Base-by-base conservation (phyloP, 768 basidiomycete species). In the Tremella mesenterica region DNA sequence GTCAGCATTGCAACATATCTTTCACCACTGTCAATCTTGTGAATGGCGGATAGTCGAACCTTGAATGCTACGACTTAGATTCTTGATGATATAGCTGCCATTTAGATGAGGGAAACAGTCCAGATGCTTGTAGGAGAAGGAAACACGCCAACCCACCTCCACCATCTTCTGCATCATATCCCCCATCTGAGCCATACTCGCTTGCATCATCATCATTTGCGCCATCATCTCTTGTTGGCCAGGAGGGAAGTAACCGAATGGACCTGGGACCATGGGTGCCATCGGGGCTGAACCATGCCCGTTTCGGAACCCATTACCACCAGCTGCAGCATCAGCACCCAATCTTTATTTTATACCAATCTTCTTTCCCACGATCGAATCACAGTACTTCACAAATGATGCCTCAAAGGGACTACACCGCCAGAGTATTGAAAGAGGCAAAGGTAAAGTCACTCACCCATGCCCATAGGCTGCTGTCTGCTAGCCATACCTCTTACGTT, bases 171-270 rank as follows among this genome's bases (percentile, higher is more conserved):
- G 54, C 60, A 62, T 67, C 72, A 70, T 71, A 48, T 73, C 69
- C 7, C 65, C 59, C 74, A 73, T 70, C 46, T 70, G 65, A 34
- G 63, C 86, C 81, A 89, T 85, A 30, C 81, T 83, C 27, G 82
- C 79, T 36, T 86, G 86, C 83, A 93, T 86, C 75, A 91, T 88
- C 51, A 85, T 83, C 90, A 92, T 91, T 65, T 92, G 78, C 25
- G 87, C 89, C 61, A 92, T 73, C 80, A 85, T 83, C 68, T 88
- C 83, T 80, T 69, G 63, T 30, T 69, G 67, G 13, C 59, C 61
- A 8, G 59, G 63, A 2, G 50, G 50, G 55, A 69, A 63, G 47
- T 61, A 65, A 10, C 53, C 56, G 47, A 65, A 65, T 5, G 58
- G 56, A 50, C 59, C 54, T 47, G 56, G 57, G 54, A 59, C 58